A percentile compares a stretch with the other conserved stretches of the same genome.
Conservation (phyloP, 331 rosid genomes). For the Pyrus hybrid region DNA sequence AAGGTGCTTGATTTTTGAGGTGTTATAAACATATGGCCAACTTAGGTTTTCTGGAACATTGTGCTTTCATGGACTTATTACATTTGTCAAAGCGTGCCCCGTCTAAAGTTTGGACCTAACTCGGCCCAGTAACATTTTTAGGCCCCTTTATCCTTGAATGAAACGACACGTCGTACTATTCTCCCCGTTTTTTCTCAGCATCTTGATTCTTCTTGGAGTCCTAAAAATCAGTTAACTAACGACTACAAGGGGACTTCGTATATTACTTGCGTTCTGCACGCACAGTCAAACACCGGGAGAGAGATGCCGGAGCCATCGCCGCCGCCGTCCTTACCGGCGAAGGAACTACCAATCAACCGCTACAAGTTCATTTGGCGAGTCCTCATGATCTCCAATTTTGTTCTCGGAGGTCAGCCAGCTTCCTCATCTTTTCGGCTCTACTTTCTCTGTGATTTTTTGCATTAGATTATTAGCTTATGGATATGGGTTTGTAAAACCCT, state of each 20-base stretch:
- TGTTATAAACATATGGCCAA: no score
- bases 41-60: no score
- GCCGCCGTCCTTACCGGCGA: slow-evolving; percentile 6
- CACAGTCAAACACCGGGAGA: neutral
- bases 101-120: neutral
- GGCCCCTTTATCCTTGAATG: neutral
- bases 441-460: neutral
- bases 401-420: slow-evolving; percentile 65
- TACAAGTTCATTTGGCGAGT: slow-evolving; percentile 69
- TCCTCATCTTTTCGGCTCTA: neutral
- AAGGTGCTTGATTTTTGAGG: no score
- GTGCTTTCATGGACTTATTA: neutral
- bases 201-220: neutral
- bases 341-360: slow-evolving; percentile 32
- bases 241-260: neutral
- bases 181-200: neutral
- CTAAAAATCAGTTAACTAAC: neutral
- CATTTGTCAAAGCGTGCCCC: neutral
- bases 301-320: slow-evolving; percentile 19
- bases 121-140: neutral
- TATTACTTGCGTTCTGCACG: neutral
- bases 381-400: slow-evolving; percentile 62
- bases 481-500: neutral
- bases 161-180: neutral
- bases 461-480: neutral